Evolutionary conservation across 2,329 filamentous ascomycete species (phyloP), one percentile per base, ranked within the genome.

Genomic region (Colletotrichum eremochloae): DNA sequence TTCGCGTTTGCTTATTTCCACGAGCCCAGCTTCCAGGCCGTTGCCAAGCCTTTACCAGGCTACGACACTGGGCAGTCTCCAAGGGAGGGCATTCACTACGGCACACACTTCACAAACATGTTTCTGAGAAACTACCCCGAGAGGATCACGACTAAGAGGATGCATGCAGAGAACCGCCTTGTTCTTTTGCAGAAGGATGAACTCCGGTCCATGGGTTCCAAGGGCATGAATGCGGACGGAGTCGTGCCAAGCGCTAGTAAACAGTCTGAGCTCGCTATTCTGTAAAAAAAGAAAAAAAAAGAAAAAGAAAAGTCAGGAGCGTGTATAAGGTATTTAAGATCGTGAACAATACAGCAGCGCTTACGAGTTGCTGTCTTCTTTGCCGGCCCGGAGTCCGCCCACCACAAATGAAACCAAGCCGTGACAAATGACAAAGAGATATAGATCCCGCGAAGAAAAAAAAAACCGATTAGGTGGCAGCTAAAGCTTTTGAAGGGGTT

Each of bases 61-160:
- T 84, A 82, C 68, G 76, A 82, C 9, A 78, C 63, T 8, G 77
- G 79, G 3, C 77, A 80, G 63, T 74, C 76, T 31, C 77, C 77
- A 2, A 60, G 71, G 6, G 80, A 83, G n/a, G 82, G 84, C 4
- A 83, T 87, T 8, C 84, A 86, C 75, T 87, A 87, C 74, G 85
- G 85, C n/a, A 86, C 82, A 0, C 84, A 87, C 75, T 87, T 87
- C 71, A 87, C 85, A 46, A 84, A 86, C 67, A 87, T 87, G 85
- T 86, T 82, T 69, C 78, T 86, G 78, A 80, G 84, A 20, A 87
- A 86, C 76, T 87, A 86, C 61, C 84, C 85, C 0, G 81, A 86
- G 60, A 80, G 85, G 11, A 79, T 84, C 52, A 86, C 84, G 5
- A 86, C 84, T 0, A 77, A 79, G 70, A 78, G 81, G 53, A 75